A percentile compares a stretch with the other conserved stretches of the same genome.
Conservation (phyloP, 2,329 filamentous ascomycete species). For the Sporothrix globosa region DNA sequence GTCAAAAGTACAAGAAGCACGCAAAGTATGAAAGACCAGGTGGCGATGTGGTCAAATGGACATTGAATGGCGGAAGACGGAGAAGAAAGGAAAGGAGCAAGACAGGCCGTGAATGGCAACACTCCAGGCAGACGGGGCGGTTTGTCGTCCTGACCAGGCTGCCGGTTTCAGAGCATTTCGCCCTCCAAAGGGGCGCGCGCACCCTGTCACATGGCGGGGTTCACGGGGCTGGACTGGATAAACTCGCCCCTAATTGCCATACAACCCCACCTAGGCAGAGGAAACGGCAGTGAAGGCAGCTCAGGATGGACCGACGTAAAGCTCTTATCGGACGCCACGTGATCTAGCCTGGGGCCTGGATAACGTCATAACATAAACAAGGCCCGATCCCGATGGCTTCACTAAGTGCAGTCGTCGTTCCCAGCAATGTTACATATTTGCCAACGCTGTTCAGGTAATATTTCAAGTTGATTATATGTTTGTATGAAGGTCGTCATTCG, state of each 20-base stretch:
- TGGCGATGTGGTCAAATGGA: conserved; percentile 20
- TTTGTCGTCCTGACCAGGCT: conserved; percentile 12
- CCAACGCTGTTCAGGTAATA: too few relatives aligned
- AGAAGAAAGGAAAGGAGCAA: background rate
- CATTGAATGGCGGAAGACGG: background rate
- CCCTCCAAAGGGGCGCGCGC: conserved; percentile 5
- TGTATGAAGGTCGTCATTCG: conserved; percentile 12
- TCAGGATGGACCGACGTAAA: background rate
- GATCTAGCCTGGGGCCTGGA: background rate
- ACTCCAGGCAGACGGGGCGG: conserved; percentile 19
- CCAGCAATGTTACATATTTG: too few relatives aligned
- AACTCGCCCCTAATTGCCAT: conserved; percentile 18
- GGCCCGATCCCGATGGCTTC: too few relatives aligned
- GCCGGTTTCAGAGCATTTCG: conserved; percentile 14
- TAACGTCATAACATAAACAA: conserved; percentile 17
- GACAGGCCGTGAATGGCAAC: background rate
- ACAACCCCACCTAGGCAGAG: background rate
- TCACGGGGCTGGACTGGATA: conserved; percentile 16
- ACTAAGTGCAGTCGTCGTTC: background rate
- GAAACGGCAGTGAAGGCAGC: background rate
- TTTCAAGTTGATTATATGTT: background rate
- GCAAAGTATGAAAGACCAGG: conserved; percentile 8
- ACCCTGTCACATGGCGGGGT: conserved; percentile 25
- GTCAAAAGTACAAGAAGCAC: background rate
- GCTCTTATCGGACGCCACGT: conserved; percentile 24